phyloP scores from a whole-genome alignment of 345 rosid species.

The Melaleuca quinquenervia region DNA sequence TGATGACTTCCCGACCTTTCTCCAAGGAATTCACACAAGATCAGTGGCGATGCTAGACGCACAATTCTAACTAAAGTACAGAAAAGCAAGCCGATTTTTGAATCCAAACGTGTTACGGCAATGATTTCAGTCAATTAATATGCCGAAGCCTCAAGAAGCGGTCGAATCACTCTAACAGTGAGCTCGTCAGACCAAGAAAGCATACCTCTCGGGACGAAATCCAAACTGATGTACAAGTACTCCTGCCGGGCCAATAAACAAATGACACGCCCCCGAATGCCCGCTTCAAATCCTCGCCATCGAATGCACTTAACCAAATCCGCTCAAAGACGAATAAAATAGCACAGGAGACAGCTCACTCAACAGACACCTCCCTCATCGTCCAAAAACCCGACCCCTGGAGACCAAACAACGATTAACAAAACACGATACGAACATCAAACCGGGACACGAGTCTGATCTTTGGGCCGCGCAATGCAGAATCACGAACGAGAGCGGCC shows the following conservation, averaged over 20 bases:
- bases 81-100: not conserved
- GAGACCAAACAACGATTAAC: not conserved
- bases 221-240: not conserved
- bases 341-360: not conserved
- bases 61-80: not conserved
- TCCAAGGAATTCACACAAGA: not conserved
- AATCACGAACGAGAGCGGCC: not conserved
- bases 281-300: not conserved
- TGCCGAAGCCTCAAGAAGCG: not conserved
- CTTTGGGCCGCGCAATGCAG: not conserved
- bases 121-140: not conserved
- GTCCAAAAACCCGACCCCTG: not conserved
- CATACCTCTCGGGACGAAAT: not conserved
- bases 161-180: not conserved
- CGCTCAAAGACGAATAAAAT: not conserved
- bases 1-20: not conserved
- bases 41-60: not conserved
- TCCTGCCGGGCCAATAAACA: not conserved
- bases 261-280: not conserved
- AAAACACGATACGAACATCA: not conserved
- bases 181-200: not conserved
- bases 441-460: not conserved
- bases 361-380: not conserved
- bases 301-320: not conserved
- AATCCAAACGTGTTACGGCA: not conserved